Conservation (phyloP, 2,329 filamentous ascomycete genomes). For the Verruconis gallopava region DNA sequence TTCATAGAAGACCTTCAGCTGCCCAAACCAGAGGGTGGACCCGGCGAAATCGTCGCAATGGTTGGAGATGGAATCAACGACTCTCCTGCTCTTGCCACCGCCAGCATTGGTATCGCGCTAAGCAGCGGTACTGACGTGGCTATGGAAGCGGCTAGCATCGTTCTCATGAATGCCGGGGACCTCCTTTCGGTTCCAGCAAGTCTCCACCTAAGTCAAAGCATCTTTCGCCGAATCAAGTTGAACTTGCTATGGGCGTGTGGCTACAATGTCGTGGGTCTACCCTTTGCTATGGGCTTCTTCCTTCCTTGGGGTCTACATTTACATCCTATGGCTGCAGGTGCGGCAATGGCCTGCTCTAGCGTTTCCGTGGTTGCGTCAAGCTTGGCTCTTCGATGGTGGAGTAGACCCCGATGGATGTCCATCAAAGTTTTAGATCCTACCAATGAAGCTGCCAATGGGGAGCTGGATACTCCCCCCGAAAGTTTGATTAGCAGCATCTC, state of each 20-base stretch:
- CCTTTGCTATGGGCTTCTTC: conserved; percentile 95
- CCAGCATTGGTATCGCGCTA: conserved; percentile 86
- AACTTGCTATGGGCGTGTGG: conserved; percentile 87
- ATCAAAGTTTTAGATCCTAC: conserved; percentile 46
- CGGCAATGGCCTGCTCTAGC: conserved; percentile 83
- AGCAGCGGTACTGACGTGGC: conserved; percentile 89
- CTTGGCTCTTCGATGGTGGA: conserved; percentile 77
- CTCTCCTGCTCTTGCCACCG: conserved; percentile 84
- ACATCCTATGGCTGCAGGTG: conserved; percentile 87
- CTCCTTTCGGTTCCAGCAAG: conserved; percentile 86
- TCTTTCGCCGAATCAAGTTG: conserved; percentile 86
- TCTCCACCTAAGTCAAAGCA: conserved; percentile 66
- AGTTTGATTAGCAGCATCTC: background rate
- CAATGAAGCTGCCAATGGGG: conserved; percentile 16
- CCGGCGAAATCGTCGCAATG: conserved; percentile 78
- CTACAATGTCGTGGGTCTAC: conserved; percentile 84
- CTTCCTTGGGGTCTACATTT: conserved; percentile 76
- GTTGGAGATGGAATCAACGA: conserved; percentile 98
- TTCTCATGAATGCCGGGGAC: conserved; percentile 80
- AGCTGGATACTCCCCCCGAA: conserved; percentile 12
- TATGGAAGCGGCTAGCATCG: conserved; percentile 92
- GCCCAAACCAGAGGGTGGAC: conserved; percentile 17
- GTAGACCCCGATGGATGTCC: conserved; percentile 74
- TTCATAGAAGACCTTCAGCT: conserved; percentile 70
- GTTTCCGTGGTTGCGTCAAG: conserved; percentile 82